Evolutionary conservation across 2,329 filamentous ascomycete genomes (phyloP), one percentile per base, ranked within the genome.

Genomic region (Calonectria pauciramosa): DNA sequence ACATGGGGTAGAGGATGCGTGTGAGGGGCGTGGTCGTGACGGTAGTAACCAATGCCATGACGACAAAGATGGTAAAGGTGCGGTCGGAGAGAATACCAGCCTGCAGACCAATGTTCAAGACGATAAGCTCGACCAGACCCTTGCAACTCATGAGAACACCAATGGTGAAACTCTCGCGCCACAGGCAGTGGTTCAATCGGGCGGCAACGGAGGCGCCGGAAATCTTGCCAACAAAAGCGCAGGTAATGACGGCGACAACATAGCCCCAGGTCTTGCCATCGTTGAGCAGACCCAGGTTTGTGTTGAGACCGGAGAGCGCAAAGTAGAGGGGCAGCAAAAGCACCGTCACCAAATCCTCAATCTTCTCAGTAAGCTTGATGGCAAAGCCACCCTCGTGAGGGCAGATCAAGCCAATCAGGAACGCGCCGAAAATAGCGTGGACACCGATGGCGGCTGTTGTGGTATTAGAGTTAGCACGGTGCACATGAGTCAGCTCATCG

Each of bases 101-200:
- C 86, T 96, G 93, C 3, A 96, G 89, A 56, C 96, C 95, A 79
- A 99, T 91, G 78, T 92, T 92, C 84, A 98, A 84, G n/a, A 98
- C 96, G 83, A 99, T 98, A 68, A 99, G 87, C 84, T 98, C 96
- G 0, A 98, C 96, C 13, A 99, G 89, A 80, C 96, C 96, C 85
- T 99, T 99, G 85, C 96, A 99, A 85, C 95, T 98, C 96, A 99
- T 99, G 80, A 98, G 86, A 20, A 93, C 92, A 18, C 96, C 96
- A 78, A 99, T 97, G 1, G 95, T 92, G 38, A 97, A 91, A 72
- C 94, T 96, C 84, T 99, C 96, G 73, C 96, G 91, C 96, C 96
- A 99, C 66, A 98, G 88, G 32, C 94, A 95, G 80, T 92, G 95
- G 4, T 70, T 74, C 10, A 92, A 82, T 44, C 92, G 91, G 0